phyloP scores from a whole-genome alignment of 371 early-diverging fungal genomes.

The Coelomomyces lativittatus region DNA sequence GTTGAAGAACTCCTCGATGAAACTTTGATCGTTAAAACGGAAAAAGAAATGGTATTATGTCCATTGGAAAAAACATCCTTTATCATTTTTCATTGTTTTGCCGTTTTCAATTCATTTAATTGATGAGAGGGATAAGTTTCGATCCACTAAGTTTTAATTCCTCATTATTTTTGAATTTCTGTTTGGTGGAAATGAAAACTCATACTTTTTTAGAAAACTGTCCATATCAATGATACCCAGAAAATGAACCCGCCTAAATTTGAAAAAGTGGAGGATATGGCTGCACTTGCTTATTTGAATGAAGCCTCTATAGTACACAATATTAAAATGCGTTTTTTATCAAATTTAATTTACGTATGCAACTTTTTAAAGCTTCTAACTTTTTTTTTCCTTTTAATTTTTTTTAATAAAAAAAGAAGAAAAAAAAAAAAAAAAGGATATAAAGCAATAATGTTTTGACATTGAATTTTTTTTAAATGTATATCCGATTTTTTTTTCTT shows the following conservation, averaged over 20 bases:
- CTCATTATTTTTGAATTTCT: background rate
- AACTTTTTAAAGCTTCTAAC: background rate
- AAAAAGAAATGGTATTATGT: constrained; percentile 1
- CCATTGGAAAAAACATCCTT: no score
- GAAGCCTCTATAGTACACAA: constrained; percentile 97
- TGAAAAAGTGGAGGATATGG: constrained; percentile 96
- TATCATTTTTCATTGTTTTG: background rate
- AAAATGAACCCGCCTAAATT: constrained; percentile 99
- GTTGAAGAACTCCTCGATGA: constrained; percentile 48
- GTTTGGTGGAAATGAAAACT: background rate
- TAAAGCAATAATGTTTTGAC: background rate
- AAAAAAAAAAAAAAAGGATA: constrained; percentile 1
- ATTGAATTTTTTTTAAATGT: background rate
- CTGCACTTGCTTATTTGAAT: constrained; percentile 87
- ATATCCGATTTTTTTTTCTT: background rate
- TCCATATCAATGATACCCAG: constrained; percentile 57
- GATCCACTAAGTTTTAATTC: background rate
- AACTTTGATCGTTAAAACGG: constrained; percentile 24
- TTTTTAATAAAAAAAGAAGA: no score
- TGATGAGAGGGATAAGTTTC: background rate
- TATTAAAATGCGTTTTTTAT: constrained; percentile 69
- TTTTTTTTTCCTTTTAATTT: background rate
- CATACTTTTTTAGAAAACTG: constrained; percentile 26
- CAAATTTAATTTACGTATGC: constrained; percentile 80
- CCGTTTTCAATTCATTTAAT: background rate